Evolutionary conservation across 23 red algal genomes (phyloP).

Genomic region (Chondrus crispus): DNA sequence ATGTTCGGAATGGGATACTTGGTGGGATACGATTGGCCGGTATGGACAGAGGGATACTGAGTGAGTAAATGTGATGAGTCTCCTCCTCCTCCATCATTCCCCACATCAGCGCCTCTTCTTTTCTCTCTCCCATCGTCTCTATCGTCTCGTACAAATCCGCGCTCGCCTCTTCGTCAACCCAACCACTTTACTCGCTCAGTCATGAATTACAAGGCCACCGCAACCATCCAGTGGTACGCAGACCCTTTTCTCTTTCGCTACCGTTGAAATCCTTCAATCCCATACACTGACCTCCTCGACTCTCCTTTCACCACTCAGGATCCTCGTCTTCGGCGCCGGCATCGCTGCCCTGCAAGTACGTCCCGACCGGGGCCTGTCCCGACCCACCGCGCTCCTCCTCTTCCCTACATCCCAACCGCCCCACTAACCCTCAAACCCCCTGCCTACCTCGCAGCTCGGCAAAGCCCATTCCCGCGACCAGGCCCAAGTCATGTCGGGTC

Average conservation of each 20-base stretch:
- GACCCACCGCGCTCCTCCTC: too few species aligned
- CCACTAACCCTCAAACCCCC: too few species aligned
- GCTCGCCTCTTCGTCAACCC: neutral
- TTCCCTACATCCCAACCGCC: too few species aligned
- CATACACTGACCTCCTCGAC: neutral
- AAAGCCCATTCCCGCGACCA: constrained; percentile 31
- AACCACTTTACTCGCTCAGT: neutral
- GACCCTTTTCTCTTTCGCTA: neutral
- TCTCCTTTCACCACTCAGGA: neutral
- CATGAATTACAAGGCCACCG: constrained; percentile 62
- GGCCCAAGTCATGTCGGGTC: constrained; percentile 22
- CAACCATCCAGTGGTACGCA: constrained; percentile 40
- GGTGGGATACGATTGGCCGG: too few species aligned
- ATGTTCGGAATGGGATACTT: too few species aligned
- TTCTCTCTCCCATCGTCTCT: neutral
- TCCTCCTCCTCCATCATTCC: too few species aligned
- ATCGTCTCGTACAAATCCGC: neutral
- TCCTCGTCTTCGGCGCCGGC: constrained; percentile 34
- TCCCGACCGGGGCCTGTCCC: too few species aligned
- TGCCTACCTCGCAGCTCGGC: too few species aligned
- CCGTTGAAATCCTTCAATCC: neutral
- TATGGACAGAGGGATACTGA: too few species aligned
- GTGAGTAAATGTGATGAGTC: too few species aligned
- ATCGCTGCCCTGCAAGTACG: constrained; percentile 4
- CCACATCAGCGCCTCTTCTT: neutral